phyloP scores from a whole-genome alignment of 306 rosid species.

The Calophaca sinica region DNA sequence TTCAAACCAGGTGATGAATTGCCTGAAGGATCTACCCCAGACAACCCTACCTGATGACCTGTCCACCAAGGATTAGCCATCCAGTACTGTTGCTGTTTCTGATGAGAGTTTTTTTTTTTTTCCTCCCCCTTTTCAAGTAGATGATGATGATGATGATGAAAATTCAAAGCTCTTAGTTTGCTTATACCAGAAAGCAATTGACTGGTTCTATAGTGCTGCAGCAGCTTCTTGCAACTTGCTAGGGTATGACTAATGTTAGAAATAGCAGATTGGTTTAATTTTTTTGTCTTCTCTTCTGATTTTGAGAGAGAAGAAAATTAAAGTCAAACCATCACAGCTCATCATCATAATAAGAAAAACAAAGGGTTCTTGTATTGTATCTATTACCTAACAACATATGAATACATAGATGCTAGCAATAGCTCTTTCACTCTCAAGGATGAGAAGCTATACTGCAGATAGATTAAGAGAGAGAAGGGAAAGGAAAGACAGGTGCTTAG shows the following conservation, averaged over 20 bases:
- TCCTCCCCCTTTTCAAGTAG: not conserved
- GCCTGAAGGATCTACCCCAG: conserved; percentile 72
- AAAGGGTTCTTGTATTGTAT: not conserved
- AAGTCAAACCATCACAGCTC: conserved; percentile 52
- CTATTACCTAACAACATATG: conserved; percentile 37
- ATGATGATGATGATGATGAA: not conserved
- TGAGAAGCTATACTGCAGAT: conserved; percentile 14
- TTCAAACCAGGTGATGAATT: conserved; percentile 59
- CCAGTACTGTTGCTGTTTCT: conserved; percentile 30
- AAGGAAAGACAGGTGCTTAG: conserved; percentile 34
- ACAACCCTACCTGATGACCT: conserved; percentile 74
- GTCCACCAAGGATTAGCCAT: conserved; percentile 99
- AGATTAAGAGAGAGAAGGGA: not conserved
- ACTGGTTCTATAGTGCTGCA: not conserved
- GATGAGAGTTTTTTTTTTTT: not conserved
- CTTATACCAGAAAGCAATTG: conserved; percentile 33
- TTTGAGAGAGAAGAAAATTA: conserved; percentile 24
- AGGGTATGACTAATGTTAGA: not conserved
- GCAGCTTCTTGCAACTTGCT: conserved; percentile 20
- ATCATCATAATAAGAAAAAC: conserved; percentile 30
- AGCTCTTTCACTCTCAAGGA: conserved; percentile 27
- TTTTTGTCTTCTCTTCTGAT: conserved; percentile 27
- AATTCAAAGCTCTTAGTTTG: conserved; percentile 37
- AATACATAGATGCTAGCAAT: not conserved
- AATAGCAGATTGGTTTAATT: conserved; percentile 13